A percentile compares a stretch with the other conserved stretches of the same genome.
These are phyloP conservation scores for Pythium insidiosum DNA, from an alignment of 352 stramenopile species.

Conservation along the genomic window DNA sequence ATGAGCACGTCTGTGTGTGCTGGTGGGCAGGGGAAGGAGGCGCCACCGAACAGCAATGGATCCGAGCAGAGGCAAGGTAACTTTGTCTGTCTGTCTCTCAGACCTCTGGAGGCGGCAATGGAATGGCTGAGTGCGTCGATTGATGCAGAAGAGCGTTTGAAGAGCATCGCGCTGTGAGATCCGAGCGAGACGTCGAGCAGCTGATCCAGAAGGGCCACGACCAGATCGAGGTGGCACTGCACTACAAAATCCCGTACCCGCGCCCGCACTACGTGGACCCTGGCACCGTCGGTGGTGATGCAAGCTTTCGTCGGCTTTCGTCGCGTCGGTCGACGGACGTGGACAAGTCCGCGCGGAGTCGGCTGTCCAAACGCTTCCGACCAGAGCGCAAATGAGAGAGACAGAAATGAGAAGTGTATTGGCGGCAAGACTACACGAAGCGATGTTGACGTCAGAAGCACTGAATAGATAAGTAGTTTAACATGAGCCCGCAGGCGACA, in stretches of 20 bases:
- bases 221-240: slow-evolving; percentile 69
- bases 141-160: slow-evolving; percentile 44
- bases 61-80: slow-evolving; percentile 55
- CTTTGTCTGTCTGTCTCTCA: too few species aligned
- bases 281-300: slow-evolving; percentile 67
- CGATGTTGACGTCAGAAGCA: too few species aligned
- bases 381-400: too few species aligned
- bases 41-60: slow-evolving; percentile 50
- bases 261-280: slow-evolving; percentile 71
- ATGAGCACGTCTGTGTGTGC: neutral
- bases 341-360: slow-evolving; percentile 29
- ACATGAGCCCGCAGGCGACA: too few species aligned
- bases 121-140: neutral
- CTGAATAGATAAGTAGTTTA: too few species aligned
- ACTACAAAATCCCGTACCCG: slow-evolving; percentile 83
- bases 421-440: too few species aligned
- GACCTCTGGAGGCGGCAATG: too few species aligned
- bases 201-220: slow-evolving; percentile 49
- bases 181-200: slow-evolving; percentile 29
- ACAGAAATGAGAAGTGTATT: too few species aligned
- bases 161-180: slow-evolving; percentile 33
- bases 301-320: slow-evolving; percentile 51
- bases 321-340: slow-evolving; percentile 42
- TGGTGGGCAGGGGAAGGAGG: slow-evolving; percentile 50
- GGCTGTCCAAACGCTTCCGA: slow-evolving; percentile 40